Evolutionary conservation across 371 early-diverging fungal genomes (phyloP), one percentile per base, ranked within the genome.

Genomic region (Mucor saturninus): DNA sequence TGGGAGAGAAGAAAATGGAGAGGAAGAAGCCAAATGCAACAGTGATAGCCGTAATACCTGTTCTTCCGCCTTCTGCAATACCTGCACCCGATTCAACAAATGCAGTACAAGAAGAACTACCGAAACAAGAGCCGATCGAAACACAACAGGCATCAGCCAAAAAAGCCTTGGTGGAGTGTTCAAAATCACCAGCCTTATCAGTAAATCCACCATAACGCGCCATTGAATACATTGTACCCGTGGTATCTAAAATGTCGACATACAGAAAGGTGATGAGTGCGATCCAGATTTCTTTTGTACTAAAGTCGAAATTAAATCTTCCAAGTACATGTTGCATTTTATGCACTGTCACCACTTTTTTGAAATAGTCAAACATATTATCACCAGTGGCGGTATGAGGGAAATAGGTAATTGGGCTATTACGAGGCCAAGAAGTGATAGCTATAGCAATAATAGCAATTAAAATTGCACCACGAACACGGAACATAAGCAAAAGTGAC

Each of bases 41-140:
- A 0, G 82, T 72, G n/a, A 93, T 74, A 11, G 91, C 87, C n/a
- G 92, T 87, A 52, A 93, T 79, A 43, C 92, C 92, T 0, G 92
- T 93, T 21, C 82, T 77, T n/a, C 90, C 93, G 43, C 92, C 93
- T 72, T 92, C 92, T 37, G 91, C 84, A 60, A 93, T 89, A 61
- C 92, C 92, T 1, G 90, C 87, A 38, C 91, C 91, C 8, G 91
- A 90, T 68, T 93, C 92, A 56, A 93, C 83, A 63, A 84, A 93
- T 0, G 91, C 86, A 0, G 92, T 92, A 60, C 86, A 85, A 0
- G 92, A 89, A 0, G 93, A 89, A 5, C 84, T 84, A 40, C 93
- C 93, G 64, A 91, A 84, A 56, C 81, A 76, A 5, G 91, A 78
- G 29, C 93, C 90, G 21, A 92, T 70, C 2, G 82, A 77, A 35